These are phyloP conservation scores for Phytophthora foliorum DNA, from an alignment of 352 stramenopile genomes.

Conservation along the genomic window DNA sequence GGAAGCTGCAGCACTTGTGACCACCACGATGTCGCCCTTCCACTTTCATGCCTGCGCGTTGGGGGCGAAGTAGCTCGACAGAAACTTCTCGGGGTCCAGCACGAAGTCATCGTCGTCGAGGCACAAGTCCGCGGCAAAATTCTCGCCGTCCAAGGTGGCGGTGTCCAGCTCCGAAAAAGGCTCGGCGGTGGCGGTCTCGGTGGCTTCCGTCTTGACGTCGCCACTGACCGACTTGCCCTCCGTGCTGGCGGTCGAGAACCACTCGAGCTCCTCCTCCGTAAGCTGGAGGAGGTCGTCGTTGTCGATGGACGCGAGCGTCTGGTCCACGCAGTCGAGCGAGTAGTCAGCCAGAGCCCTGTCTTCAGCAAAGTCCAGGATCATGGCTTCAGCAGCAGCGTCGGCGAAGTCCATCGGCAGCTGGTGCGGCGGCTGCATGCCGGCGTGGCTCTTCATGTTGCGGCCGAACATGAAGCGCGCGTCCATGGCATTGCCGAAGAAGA, in stretches of 20 bases:
- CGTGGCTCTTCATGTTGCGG: slow-evolving; percentile 37
- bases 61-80: slow-evolving; percentile 86
- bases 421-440: slow-evolving; percentile 36
- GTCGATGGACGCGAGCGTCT: slow-evolving; percentile 76
- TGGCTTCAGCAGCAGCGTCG: slow-evolving; percentile 46
- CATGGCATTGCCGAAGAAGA: slow-evolving; percentile 55
- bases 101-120: slow-evolving; percentile 86
- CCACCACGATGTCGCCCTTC: slow-evolving; percentile 45
- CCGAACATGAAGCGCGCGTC: slow-evolving; percentile 48
- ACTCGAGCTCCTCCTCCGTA: slow-evolving; percentile 86
- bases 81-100: slow-evolving; percentile 88
- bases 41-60: slow-evolving; percentile 39
- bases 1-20: slow-evolving; percentile 58
- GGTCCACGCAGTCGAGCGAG: slow-evolving; percentile 66
- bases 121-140: slow-evolving; percentile 45
- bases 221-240: slow-evolving; percentile 20
- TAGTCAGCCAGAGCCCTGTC: slow-evolving; percentile 76
- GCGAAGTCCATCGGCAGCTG: slow-evolving; percentile 71
- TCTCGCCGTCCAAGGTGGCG: slow-evolving; percentile 27
- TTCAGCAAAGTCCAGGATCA: slow-evolving; percentile 86
- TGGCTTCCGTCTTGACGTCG: slow-evolving; percentile 14
- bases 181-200: slow-evolving; percentile 12
- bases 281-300: slow-evolving; percentile 85
- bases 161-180: slow-evolving; percentile 41
- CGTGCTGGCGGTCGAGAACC: slow-evolving; percentile 69